A percentile compares a stretch with the other conserved stretches of the same genome.
phyloP scores from a whole-genome alignment of 2,329 filamentous ascomycete species.

The Paecilomyces variotii region DNA sequence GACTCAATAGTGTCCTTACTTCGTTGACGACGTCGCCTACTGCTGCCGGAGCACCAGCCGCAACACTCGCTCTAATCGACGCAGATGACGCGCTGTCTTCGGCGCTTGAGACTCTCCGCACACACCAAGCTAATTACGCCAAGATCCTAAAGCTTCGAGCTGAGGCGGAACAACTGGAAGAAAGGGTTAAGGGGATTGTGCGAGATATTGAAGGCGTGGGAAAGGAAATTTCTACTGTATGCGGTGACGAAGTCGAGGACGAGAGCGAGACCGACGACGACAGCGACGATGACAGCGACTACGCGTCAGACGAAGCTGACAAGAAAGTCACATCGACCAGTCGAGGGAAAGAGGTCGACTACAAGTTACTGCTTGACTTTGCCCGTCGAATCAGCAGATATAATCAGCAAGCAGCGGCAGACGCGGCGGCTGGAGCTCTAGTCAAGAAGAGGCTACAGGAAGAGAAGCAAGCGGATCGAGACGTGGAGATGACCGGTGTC shows the following conservation, averaged over 20 bases:
- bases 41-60: constrained; percentile 34
- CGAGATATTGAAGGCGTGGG: constrained; percentile 31
- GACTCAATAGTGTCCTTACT: constrained; percentile 33
- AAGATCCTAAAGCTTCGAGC: constrained; percentile 32
- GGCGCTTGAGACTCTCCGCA: constrained; percentile 34
- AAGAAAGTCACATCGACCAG: constrained; percentile 4
- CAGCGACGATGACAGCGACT: constrained; percentile 14
- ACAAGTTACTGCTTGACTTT: constrained; percentile 36
- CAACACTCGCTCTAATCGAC: constrained; percentile 31
- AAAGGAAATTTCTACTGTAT: constrained; percentile 29
- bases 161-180: constrained; percentile 33
- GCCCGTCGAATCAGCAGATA: constrained; percentile 41
- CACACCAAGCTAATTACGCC: constrained; percentile 38
- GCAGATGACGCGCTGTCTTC: constrained; percentile 35
- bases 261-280: constrained; percentile 25
- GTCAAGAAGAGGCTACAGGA: constrained; percentile 11
- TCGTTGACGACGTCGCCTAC: constrained; percentile 37
- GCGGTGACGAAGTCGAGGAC: constrained; percentile 16
- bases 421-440: constrained; percentile 25
- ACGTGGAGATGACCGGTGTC: constrained; percentile 27
- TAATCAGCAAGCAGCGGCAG: constrained; percentile 36
- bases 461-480: constrained; percentile 13
- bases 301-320: constrained; percentile 16
- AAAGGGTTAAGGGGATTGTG: constrained; percentile 34
- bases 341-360: constrained; percentile 32